Evolutionary conservation across 768 basidiomycete genomes (phyloP).

Genomic region (Clavulina sp.): DNA sequence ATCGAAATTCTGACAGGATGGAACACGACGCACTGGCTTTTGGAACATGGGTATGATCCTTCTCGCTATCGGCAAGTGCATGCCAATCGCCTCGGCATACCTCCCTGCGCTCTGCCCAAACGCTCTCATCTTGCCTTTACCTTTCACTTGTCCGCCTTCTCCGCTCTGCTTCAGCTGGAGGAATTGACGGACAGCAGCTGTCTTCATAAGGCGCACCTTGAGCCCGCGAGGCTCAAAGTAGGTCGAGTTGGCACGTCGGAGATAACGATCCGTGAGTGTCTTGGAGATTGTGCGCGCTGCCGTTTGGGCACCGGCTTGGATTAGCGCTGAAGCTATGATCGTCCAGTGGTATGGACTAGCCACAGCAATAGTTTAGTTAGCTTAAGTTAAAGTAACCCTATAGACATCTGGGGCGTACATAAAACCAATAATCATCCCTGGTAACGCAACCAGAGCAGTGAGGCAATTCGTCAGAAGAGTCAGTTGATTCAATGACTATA

Average conservation of each 20-base stretch:
- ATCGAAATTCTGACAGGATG: not conserved
- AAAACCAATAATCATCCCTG: slow-evolving; percentile 5
- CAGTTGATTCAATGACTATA: not conserved
- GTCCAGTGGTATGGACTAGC: slow-evolving; percentile 8
- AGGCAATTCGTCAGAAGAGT: not conserved
- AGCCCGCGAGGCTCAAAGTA: slow-evolving; percentile 7
- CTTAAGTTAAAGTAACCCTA: too few species aligned
- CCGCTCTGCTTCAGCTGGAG: not conserved
- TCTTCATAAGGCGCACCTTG: slow-evolving; percentile 3
- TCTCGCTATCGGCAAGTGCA: slow-evolving; percentile 2
- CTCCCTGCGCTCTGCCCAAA: not conserved
- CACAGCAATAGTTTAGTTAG: too few species aligned
- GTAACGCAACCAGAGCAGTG: too few species aligned
- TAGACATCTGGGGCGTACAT: too few species aligned
- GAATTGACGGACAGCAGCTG: slow-evolving; percentile 5
- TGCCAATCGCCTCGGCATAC: slow-evolving; percentile 1
- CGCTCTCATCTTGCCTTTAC: too few species aligned
- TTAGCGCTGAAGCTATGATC: not conserved
- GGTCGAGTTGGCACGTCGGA: slow-evolving; percentile 3
- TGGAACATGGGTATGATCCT: too few species aligned
- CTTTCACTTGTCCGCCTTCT: not conserved
- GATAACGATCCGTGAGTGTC: slow-evolving; percentile 7
- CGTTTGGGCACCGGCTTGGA: slow-evolving; percentile 3
- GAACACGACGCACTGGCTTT: too few species aligned
- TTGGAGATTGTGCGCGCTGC: slow-evolving; percentile 6